Base-by-base conservation (phyloP, 2,329 filamentous ascomycete genomes). In the Monilinia fructicola region DNA sequence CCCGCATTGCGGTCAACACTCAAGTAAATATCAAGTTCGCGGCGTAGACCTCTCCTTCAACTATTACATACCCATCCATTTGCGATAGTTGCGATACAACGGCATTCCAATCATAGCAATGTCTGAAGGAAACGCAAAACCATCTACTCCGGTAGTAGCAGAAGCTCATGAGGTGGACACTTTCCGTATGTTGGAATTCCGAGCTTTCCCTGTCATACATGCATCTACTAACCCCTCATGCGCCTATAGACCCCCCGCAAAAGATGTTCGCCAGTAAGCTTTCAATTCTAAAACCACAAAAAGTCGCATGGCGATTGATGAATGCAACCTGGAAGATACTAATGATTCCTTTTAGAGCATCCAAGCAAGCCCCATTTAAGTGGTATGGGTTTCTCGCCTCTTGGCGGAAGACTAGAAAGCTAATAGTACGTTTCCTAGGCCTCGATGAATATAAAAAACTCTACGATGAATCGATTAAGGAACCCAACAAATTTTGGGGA, bases 401-500 rank as follows among this genome's bases (percentile, higher is more conserved):
- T 62, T 26, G 12, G 11, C 40, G n/a, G 26, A 31, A 56, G 50
- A 31, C 21, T 31, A 38, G 54, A n/a, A 46, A 60, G 56, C 46
- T 65, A 52, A 65, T 35, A 18, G 53, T 10, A 31, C 16, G n/a
- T n/a, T n/a, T 46, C 0, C 16, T 21, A 89, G 87, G 81, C 73
- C 77, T 90, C 68, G 86, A 90, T 70, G 85, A 90, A 73, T 90
- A 90, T 78, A 84, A 89, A 76, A 81, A 81, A 75, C 78, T 90
- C 67, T 90, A 90, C 83, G 83, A 88, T 76, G 85, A 99, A 81
- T 99, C 95, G 58, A 97, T 99, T 77, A 89, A 89, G 73, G 83
- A 95, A 74, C 94, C 95, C 60, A 82, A 93, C 71, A 88, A 90
- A 78, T 99, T 98, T 83, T 99, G 94, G 93, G 93, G 84, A 69